A percentile compares a stretch with the other conserved stretches of the same genome.
These are phyloP conservation scores for Calonectria honghensis DNA, from an alignment of 2,329 filamentous ascomycete genomes.

Conservation along the genomic window DNA sequence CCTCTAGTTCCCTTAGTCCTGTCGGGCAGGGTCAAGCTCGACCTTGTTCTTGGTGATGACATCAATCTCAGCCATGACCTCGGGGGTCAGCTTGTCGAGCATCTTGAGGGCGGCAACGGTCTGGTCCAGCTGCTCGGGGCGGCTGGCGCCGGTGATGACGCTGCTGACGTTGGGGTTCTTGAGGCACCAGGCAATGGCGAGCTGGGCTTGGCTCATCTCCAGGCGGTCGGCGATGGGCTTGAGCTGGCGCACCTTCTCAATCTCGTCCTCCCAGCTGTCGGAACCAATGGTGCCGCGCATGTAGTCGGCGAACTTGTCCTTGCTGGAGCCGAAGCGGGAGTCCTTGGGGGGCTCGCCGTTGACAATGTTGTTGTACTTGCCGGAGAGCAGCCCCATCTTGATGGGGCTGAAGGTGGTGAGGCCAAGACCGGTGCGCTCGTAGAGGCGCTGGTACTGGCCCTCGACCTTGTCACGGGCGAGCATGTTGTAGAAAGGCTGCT, in stretches of 20 bases:
- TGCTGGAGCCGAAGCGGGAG: slow-evolving; percentile 75
- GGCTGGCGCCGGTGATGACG: slow-evolving; percentile 72
- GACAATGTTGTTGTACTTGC: slow-evolving; percentile 78
- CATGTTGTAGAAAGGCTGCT: slow-evolving; percentile 82
- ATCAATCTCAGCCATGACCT: slow-evolving; percentile 71
- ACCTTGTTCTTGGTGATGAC: slow-evolving; percentile 61
- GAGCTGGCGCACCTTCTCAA: slow-evolving; percentile 66
- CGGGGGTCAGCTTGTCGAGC: slow-evolving; percentile 68
- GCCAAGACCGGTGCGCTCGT: slow-evolving; percentile 74
- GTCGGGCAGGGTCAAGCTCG: slow-evolving; percentile 51
- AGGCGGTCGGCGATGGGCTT: slow-evolving; percentile 74
- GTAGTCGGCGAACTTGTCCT: slow-evolving; percentile 74
- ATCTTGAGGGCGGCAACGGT: slow-evolving; percentile 69
- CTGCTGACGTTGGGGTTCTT: slow-evolving; percentile 73
- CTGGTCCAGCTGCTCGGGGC: slow-evolving; percentile 71
- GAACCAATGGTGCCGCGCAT: slow-evolving; percentile 66
- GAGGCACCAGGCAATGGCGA: slow-evolving; percentile 72
- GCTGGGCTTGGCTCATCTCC: slow-evolving; percentile 70
- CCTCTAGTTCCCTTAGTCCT: slow-evolving; percentile 38
- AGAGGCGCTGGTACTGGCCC: slow-evolving; percentile 77
- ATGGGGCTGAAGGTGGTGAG: slow-evolving; percentile 79
- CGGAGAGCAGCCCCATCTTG: slow-evolving; percentile 74
- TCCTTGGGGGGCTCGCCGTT: slow-evolving; percentile 70
- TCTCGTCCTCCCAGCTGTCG: slow-evolving; percentile 72
- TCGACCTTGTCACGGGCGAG: slow-evolving; percentile 78